Evolutionary conservation across 2,329 filamentous ascomycete species (phyloP), one percentile per base, ranked within the genome.

Genomic region (Xylariaceae sp.): DNA sequence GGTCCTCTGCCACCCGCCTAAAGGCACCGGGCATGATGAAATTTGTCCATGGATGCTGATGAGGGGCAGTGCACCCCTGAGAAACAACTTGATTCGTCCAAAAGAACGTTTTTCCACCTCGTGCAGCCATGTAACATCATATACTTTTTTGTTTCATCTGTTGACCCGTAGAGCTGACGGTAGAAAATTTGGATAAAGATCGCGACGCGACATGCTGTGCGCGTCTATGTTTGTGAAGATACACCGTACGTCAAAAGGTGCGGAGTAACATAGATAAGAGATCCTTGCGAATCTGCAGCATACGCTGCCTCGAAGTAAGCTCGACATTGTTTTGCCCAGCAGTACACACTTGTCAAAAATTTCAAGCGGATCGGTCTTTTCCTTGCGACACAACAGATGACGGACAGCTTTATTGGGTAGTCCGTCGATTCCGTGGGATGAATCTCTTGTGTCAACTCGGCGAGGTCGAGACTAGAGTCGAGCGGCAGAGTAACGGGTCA

Each of bases 121-220:
- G 59, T 63, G 56, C 62, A 63, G 56, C 15, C 52, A 57, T 64
- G 60, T 58, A 52, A 47, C 55, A 60, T 55, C 54, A 34, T 54
- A 57, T 59, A 37, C 39, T 54, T n/a, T 55, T 55, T 56, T 30
- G 52, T 54, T 51, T 55, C 57, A 51, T 42, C 56, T 53, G 51
- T 57, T 60, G 48, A 51, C 18, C 51, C 34, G 44, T 54, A 52
- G n/a, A 49, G 51, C 45, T 53, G 54, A 53, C 44, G 53, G 50
- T 6, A 35, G 50, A 39, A 39, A 49, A 44, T 15, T 8, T 53
- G 37, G 45, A 34, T 50, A 54, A 30, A 56, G 53, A 51, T 62
- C 35, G 57, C 55, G 57, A 53, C 50, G 53, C 53, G 55, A 58
- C 13, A 53, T 58, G 51, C 48, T 56, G 53, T 39, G 35, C 13